Conservation (phyloP, 305 asterid species). For the Fraxinus latifolia region DNA sequence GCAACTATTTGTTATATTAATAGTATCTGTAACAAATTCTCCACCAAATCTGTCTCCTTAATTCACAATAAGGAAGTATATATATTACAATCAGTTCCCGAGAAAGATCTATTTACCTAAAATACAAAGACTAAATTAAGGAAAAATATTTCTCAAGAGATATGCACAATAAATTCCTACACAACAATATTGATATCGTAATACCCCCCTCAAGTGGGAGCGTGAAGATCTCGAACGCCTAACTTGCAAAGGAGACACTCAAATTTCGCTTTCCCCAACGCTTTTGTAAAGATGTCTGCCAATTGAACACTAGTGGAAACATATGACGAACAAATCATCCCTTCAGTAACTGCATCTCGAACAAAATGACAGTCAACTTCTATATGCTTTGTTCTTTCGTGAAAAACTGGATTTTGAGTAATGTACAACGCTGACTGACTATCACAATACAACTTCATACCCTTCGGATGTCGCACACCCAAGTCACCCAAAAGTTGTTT, state of each 20-base stretch:
- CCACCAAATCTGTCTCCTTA: not conserved
- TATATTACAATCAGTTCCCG: not conserved
- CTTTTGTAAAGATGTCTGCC: not conserved
- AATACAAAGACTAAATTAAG: no score
- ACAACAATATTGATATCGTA: no score
- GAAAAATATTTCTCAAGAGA: no score
- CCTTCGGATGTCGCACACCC: not conserved
- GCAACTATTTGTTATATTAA: no score
- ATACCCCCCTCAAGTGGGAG: not conserved
- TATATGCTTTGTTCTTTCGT: not conserved
- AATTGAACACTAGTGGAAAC: not conserved
- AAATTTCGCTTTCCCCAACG: not conserved
- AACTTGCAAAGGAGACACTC: not conserved
- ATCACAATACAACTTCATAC: not conserved
- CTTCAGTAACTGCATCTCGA: not conserved
- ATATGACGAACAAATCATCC: not conserved
- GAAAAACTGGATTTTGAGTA: not conserved
- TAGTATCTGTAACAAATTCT: not conserved
- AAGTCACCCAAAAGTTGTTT: not conserved
- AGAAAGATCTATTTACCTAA: no score
- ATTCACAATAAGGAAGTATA: not conserved
- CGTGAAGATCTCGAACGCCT: not conserved
- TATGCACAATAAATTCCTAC: no score
- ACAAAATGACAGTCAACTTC: not conserved
- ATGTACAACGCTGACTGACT: not conserved